A percentile compares a stretch with the other conserved stretches of the same genome.
These are phyloP conservation scores for Tricholoma matsutake DNA, from an alignment of 768 basidiomycete genomes.

Conservation along the genomic window DNA sequence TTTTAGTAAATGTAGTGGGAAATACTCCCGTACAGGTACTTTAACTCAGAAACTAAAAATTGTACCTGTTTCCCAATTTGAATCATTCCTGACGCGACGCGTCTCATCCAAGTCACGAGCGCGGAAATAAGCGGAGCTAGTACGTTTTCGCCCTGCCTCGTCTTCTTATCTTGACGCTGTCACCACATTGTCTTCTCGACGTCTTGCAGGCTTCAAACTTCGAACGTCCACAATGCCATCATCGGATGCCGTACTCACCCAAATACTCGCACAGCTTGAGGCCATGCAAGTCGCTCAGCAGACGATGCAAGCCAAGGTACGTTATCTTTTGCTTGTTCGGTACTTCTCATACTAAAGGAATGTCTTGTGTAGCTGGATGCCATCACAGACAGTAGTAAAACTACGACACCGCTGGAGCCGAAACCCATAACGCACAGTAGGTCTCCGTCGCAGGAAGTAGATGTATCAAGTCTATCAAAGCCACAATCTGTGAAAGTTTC, in stretches of 20 bases:
- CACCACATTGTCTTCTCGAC: no score
- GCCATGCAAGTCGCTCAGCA: slow-evolving; percentile 73
- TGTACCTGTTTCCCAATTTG: no score
- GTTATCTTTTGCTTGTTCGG: slow-evolving; percentile 3
- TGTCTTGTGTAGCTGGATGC: slow-evolving; percentile 47
- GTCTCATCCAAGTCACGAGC: not conserved
- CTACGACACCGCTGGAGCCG: slow-evolving; percentile 28
- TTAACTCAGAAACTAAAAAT: no score
- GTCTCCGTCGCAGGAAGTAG: slow-evolving; percentile 14
- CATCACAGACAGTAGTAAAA: slow-evolving; percentile 25
- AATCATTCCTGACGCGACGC: not conserved
- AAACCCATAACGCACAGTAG: slow-evolving; percentile 23
- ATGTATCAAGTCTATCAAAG: slow-evolving; percentile 2
- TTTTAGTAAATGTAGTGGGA: no score
- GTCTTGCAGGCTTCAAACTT: not conserved
- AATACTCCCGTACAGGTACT: no score
- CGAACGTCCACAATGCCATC: slow-evolving; percentile 28
- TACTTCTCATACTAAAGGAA: slow-evolving; percentile 1
- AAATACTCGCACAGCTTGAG: slow-evolving; percentile 72
- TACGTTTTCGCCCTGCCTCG: not conserved
- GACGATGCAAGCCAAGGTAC: slow-evolving; percentile 75
- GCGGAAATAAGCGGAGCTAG: not conserved
- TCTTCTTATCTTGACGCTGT: no score
- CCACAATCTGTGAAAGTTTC: slow-evolving; percentile 15
- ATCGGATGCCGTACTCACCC: slow-evolving; percentile 60